Evolutionary conservation across 192 early-diverging fungal species (phyloP), one percentile per base, ranked within the genome.

Genomic region (Podila horticola): DNA sequence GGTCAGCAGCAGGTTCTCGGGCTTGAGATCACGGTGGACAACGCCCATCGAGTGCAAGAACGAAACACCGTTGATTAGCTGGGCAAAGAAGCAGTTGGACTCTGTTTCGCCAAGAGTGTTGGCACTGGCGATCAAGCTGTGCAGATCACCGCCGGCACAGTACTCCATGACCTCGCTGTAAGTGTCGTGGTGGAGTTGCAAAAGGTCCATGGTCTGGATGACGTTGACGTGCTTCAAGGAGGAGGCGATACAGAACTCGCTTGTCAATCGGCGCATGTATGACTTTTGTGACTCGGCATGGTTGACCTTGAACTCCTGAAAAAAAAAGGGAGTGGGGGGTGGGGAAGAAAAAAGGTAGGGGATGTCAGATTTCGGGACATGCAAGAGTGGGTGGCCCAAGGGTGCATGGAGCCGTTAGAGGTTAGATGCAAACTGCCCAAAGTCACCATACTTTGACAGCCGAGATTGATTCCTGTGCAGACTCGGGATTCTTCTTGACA

Each of bases 221-320:
- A 97, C 88, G 64, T 97, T 94, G 61, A 84, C 77, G 72, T 95
- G 94, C 45, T 92, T 86, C 5, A 97, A 82, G 3, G 91, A 88
- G 9, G 93, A 94, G 7, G 89, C 86, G 67, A 97, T 97, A 72
- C 94, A 95, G 72, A 96, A 97, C 72, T 96, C 95, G 33, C 87
- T 84, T 8, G 87, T 90, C 22, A 91, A 64, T 26, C 88, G 84
- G 13, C 86, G 84, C 65, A 90, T 79, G 69, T 90, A 90, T 28
- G 74, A 67, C 55, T 85, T 90, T 29, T 81, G 52, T 1, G 83
- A 74, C 75, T 90, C 89, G 26, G 67, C 58, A 24, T 90, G 63
- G 48, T 92, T 87, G 74, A 93, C 92, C 66, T 93, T 89, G 84
- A 99, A 97, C 70, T 98, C 95, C 91, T 99, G 22, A 22, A 17